These are phyloP conservation scores for Leptodontidium sp. DNA, from an alignment of 2,329 filamentous ascomycete species.

Conservation along the genomic window DNA sequence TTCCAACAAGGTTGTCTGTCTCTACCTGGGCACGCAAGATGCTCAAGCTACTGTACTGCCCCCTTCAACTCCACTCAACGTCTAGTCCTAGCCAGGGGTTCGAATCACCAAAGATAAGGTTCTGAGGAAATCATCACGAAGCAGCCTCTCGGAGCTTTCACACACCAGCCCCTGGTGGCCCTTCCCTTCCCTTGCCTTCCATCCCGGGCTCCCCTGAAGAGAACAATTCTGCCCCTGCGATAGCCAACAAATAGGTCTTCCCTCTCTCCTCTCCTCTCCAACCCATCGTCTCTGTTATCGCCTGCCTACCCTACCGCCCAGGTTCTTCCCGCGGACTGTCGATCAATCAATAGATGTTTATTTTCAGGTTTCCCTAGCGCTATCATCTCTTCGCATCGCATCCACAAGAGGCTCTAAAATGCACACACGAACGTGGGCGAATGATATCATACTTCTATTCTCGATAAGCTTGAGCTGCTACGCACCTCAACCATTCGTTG, in stretches of 20 bases:
- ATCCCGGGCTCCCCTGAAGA: background rate
- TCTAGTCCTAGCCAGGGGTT: background rate
- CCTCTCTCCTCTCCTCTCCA: background rate
- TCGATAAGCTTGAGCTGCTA: background rate
- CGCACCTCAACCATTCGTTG: background rate
- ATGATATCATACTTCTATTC: background rate
- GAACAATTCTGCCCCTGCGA: background rate
- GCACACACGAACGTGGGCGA: background rate
- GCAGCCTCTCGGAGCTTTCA: too few relatives aligned
- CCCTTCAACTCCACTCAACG: too few relatives aligned
- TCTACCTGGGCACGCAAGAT: background rate
- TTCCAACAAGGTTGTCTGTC: background rate
- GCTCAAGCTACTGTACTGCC: too few relatives aligned
- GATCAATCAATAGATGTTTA: slow-evolving; percentile 14
- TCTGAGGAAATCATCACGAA: background rate
- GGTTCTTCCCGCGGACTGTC: background rate
- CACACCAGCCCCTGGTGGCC: too few relatives aligned
- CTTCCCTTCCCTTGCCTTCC: too few relatives aligned
- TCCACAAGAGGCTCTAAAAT: slow-evolving; percentile 4
- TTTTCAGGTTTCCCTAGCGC: slow-evolving; percentile 7
- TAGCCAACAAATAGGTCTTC: background rate
- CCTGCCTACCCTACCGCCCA: background rate
- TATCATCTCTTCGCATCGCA: background rate
- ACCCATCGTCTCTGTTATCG: background rate
- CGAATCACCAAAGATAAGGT: background rate